Conservation (phyloP, 2,329 filamentous ascomycete genomes). For the Dactylonectria macrodidyma region DNA sequence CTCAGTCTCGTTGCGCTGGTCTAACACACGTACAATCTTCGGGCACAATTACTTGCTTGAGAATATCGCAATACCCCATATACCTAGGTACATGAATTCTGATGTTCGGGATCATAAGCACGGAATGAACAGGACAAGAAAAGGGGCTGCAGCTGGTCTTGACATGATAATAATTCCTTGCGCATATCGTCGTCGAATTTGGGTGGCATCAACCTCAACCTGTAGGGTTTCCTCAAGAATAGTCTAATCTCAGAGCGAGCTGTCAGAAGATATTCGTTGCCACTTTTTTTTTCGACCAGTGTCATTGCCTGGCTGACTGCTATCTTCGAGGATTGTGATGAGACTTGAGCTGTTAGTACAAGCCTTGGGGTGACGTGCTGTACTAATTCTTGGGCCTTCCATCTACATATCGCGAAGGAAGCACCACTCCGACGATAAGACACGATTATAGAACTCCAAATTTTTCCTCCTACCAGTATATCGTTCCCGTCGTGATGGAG, state of each 20-base stretch:
- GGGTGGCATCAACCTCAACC: too few species aligned
- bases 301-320: too few species aligned
- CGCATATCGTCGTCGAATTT: too few species aligned
- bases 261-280: too few species aligned
- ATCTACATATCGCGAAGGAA: too few species aligned
- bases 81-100: slow-evolving; percentile 1
- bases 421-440: background rate
- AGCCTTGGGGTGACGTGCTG: too few species aligned
- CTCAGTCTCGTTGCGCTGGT: background rate
- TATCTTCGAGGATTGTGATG: too few species aligned
- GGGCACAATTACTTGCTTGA: background rate
- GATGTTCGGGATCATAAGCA: background rate
- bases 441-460: background rate
- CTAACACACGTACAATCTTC: slow-evolving; percentile 8
- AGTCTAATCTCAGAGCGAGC: too few species aligned
- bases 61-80: background rate
- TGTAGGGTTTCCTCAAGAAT: too few species aligned
- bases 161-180: background rate
- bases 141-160: background rate
- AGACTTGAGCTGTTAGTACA: too few species aligned
- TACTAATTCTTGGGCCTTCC: too few species aligned
- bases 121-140: background rate
- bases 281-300: too few species aligned
- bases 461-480: background rate
- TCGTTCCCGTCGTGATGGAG: background rate